Evolutionary conservation across 129 eudicot species (phyloP).

Genomic region (Escallonia rubra): DNA sequence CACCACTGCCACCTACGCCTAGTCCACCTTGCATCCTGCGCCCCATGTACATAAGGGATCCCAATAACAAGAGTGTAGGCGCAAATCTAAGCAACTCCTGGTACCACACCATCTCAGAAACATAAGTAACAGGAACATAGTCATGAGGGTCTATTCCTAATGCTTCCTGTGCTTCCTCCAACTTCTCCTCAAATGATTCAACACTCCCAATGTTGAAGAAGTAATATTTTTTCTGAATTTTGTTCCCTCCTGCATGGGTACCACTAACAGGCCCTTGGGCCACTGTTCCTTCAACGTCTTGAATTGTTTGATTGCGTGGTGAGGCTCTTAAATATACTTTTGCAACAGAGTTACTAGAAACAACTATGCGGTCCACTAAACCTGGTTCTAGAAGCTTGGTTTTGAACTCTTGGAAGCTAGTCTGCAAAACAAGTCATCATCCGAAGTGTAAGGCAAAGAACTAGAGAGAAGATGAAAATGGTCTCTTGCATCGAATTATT

Average conservation of each 20-base stretch:
- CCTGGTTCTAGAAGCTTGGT: constrained; percentile 76
- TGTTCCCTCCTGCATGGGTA: constrained; percentile 14
- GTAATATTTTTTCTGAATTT: constrained; percentile 33
- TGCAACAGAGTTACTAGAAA: constrained; percentile 54
- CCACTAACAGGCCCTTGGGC: constrained; percentile 25
- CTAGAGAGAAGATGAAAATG: background rate
- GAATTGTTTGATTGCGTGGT: constrained; percentile 12
- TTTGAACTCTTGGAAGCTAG: constrained; percentile 85
- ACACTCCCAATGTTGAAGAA: constrained; percentile 67
- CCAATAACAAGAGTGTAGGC: constrained; percentile 46
- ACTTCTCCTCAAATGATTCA: constrained; percentile 68
- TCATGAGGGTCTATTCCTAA: constrained; percentile 62
- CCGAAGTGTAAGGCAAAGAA: constrained; percentile 4
- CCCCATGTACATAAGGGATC: constrained; percentile 39
- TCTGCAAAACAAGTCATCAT: constrained; percentile 31
- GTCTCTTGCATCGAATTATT: background rate
- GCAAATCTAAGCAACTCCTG: constrained; percentile 35
- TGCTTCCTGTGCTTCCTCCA: constrained; percentile 76
- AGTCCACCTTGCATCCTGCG: constrained; percentile 48
- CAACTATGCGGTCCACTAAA: constrained; percentile 67
- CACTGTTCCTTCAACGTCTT: constrained; percentile 21
- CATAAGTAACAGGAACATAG: constrained; percentile 65
- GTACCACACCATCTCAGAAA: constrained; percentile 45
- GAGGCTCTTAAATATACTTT: constrained; percentile 56
- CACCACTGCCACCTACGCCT: constrained; percentile 57